Evolutionary conservation across 768 basidiomycete species (phyloP), one percentile per base, ranked within the genome.

Genomic region (Mycena galericulata): DNA sequence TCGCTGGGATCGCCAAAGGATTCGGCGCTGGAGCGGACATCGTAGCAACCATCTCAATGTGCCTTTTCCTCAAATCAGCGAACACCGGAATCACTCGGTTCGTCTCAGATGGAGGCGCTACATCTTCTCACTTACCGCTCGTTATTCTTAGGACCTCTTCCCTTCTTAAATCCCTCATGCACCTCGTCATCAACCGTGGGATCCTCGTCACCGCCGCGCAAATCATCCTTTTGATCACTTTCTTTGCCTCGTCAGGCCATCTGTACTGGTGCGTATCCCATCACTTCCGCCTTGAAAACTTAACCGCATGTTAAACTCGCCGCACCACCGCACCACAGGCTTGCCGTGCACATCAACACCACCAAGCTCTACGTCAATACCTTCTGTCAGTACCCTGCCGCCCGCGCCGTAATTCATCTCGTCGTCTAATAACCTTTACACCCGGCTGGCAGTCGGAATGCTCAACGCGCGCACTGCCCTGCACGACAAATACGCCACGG

Each of bases 331-430:
- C n/a, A n/a, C n/a, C 20, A 18, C 27, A 50, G 49, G 85, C 72
- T 86, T 55, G 81, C 84, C 1, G 79, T 86, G 65, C 84, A 85
- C 62, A 76, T 84, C 62, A 84, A 83, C 56, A 81, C 85, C 11
- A 85, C 84, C 2, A 84, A 83, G 46, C 75, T 86, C 9, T 86
- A 86, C 67, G 84, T 82, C 18, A 85, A 84, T 65, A 85, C 84
- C 1, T 85, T 85, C 72, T 85, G 85, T 85, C 63, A 79, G 85
- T 89, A 15, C 62, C 55, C 29, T 26, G 38, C n/a, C 29, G 34
- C 34, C 8, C 34, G 8, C 34, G 34, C 34, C 14, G n/a, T n/a
- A n/a, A n/a, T n/a, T n/a, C n/a, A n/a, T n/a, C n/a, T n/a, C n/a
- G n/a, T n/a, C n/a, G n/a, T n/a, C n/a, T n/a, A n/a, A n/a, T n/a